Evolutionary conservation across 2,329 filamentous ascomycete genomes (phyloP).

Genomic region (Zymoseptoria tritici): DNA sequence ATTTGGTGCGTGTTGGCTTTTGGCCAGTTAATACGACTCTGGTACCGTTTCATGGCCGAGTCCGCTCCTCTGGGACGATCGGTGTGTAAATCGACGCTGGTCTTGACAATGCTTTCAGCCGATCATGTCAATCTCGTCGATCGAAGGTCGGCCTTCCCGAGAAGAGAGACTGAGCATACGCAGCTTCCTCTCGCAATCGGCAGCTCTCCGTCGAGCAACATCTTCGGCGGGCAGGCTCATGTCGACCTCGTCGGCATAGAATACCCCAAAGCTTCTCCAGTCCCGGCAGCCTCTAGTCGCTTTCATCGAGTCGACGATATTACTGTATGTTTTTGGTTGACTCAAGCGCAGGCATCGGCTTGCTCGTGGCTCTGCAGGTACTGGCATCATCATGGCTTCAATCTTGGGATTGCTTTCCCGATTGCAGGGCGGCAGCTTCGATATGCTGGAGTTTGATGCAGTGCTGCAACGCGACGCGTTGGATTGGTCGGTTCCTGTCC

Average conservation of each 20-base stretch:
- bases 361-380: slow-evolving; percentile 20
- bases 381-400: slow-evolving; percentile 30
- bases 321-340: slow-evolving; percentile 26
- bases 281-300: slow-evolving; percentile 24
- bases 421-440: slow-evolving; percentile 26
- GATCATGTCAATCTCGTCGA: slow-evolving; percentile 20
- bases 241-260: slow-evolving; percentile 27
- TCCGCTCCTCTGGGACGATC: too few species aligned
- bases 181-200: slow-evolving; percentile 23
- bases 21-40: background rate
- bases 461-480: slow-evolving; percentile 23
- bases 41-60: background rate
- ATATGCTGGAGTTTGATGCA: slow-evolving; percentile 25
- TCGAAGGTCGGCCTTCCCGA: slow-evolving; percentile 7
- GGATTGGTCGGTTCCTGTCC: slow-evolving; percentile 20
- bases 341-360: slow-evolving; percentile 27
- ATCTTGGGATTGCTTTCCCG: slow-evolving; percentile 23
- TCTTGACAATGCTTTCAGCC: slow-evolving; percentile 8
- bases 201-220: slow-evolving; percentile 15
- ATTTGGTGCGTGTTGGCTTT: background rate
- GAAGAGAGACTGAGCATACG: slow-evolving; percentile 19
- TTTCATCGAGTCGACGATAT: slow-evolving; percentile 30
- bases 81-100: too few species aligned
- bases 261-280: slow-evolving; percentile 29
- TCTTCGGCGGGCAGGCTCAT: slow-evolving; percentile 23